Evolutionary conservation across 768 basidiomycete genomes (phyloP), one percentile per base, ranked within the genome.

Genomic region (Suillus weaverae): DNA sequence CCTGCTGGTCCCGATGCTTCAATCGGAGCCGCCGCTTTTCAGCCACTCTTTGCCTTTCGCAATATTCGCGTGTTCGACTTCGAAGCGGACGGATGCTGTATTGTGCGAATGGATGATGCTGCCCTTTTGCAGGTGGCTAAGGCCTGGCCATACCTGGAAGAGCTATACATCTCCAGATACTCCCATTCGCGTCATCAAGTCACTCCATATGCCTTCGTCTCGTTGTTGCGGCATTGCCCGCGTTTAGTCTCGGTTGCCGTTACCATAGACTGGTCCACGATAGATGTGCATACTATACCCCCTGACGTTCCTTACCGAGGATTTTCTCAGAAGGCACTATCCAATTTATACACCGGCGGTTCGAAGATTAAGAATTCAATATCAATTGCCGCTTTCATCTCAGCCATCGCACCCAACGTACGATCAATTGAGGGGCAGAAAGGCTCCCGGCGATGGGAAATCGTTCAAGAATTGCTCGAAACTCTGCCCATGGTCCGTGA

Each of bases 401-500:
- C 74, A 18, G 69, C 70, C 0, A 66, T 75, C 32, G 75, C 74
- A 0, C 74, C 74, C 3, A 75, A 75, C 1, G 1, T 76, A 0
- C 22, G 9, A 75, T n/a, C 7, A 7, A 43, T 43, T 18, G 8
- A 3, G 18, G 41, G 41, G 20, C 20, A 18, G 41, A 18, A 43
- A 26, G 26, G 26, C 41, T 3, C 18, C 8, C 36, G 36, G 11
- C 41, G 41, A 26, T 43, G 41, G 41, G 20, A 18, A 43, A 68
- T 71, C 22, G 73, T 73, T 22, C 71, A 73, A 64, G 51, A n/a
- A 63, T 33, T 69, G 32, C 63, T 75, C 4, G 66, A 67, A 18
- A 62, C 74, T 4, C 69, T 74, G 48, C 60, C 75, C 43, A 66
- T 63, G 10, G 67, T 61, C 32, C 55, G 36, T 38, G 22, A 57